phyloP scores from a whole-genome alignment of 2,329 filamentous ascomycete species.

The Botryotinia convoluta region DNA sequence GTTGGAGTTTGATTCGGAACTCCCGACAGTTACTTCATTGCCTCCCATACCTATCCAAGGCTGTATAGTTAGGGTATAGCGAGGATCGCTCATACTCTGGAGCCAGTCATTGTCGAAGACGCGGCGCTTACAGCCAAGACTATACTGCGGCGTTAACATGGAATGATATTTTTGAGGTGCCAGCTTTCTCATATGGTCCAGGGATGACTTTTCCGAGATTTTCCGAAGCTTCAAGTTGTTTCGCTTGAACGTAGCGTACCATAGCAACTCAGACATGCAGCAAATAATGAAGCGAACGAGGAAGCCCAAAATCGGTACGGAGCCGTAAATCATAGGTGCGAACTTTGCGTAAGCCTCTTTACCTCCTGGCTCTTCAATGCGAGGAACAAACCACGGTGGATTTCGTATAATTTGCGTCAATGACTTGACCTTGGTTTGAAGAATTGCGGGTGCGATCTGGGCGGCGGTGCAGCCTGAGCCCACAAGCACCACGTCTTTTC shows the following conservation, averaged over 20 bases:
- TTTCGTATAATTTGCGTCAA: neutral
- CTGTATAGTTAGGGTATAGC: slow-evolving; percentile 52
- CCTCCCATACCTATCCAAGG: slow-evolving; percentile 41
- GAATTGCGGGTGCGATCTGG: neutral
- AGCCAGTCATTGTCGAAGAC: slow-evolving; percentile 55
- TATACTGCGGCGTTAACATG: slow-evolving; percentile 55
- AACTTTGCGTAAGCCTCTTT: neutral
- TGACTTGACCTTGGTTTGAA: neutral
- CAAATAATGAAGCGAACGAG: neutral
- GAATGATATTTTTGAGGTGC: slow-evolving; percentile 55
- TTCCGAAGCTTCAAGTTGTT: neutral
- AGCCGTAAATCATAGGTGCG: neutral
- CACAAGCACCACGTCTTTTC: neutral
- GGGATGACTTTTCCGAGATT: neutral
- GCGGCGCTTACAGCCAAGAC: slow-evolving; percentile 55
- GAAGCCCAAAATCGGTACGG: neutral
- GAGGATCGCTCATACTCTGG: slow-evolving; percentile 46
- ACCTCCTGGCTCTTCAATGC: neutral
- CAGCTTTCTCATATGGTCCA: slow-evolving; percentile 36
- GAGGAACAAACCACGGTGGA: neutral
- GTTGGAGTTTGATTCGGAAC: neutral
- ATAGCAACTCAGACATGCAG: neutral
- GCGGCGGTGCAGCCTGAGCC: neutral
- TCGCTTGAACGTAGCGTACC: neutral
- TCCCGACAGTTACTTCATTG: neutral